Evolutionary conservation across 129 eudicot genomes (phyloP), one percentile per base, ranked within the genome.

Genomic region (Helichrysum umbraculigerum): DNA sequence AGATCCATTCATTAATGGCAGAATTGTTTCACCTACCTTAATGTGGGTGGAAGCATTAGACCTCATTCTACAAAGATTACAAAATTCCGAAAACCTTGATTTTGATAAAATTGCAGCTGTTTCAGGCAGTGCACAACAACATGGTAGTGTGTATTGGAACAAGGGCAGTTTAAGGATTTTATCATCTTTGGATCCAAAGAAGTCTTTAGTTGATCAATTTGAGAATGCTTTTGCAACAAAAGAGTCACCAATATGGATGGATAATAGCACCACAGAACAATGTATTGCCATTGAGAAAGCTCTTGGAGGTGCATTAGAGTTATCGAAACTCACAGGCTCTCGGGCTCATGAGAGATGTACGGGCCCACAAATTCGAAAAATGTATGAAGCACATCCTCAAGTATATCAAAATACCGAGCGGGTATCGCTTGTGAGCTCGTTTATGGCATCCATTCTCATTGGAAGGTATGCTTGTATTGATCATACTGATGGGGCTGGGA

Each of bases 31-130:
- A 4, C 87, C 90, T 54, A 83, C 92, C 7, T 54, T 85, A 33
- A 87, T 90, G 96, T 90, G 92, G 96, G 87, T 90, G 19, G 90
- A 90, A 73, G 92, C 96, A 76, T 71, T 90, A 30, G 92, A 89
- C 37, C 78, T 90, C 42, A 74, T 90, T 1, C 84, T 90, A 32
- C 60, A 83, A 16, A 81, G 77, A 35, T 81, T 89, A 0, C 54
- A 56, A 47, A 79, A 81, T 51, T 77, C 77, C 20, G 7, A 29
- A 10, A 86, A 69, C 3, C 41, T 90, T 16, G 83, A 79, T 79
- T 85, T 90, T 51, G 80, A 84, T 5, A 90, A 85, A 51, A 47
- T 90, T 42, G 84, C 75, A 16, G 90, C 88, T 44, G 75, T 90
- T 60, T 90, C 92, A 14, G 96, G 96, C 47, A 89, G 92, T 76